These are phyloP conservation scores for Chaetomiaceae sp. DNA, from an alignment of 2,329 filamentous ascomycete genomes.

Conservation along the genomic window DNA sequence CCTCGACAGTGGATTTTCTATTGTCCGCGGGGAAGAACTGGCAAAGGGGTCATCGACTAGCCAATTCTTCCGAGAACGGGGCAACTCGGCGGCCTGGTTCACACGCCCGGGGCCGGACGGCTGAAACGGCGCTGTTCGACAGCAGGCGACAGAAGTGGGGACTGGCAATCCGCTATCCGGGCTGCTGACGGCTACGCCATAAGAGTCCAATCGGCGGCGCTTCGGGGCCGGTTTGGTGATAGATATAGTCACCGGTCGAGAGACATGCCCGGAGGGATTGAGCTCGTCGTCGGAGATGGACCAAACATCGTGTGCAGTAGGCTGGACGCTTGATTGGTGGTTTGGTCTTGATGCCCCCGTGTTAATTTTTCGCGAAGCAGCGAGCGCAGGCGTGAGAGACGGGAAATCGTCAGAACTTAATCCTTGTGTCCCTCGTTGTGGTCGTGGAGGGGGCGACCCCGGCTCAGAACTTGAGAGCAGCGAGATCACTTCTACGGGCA, in stretches of 20 bases:
- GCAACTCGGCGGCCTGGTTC: not conserved
- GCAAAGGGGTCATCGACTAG: constrained; percentile 9
- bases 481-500: constrained; percentile 22
- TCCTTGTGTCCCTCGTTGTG: not conserved
- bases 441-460: constrained; percentile 4
- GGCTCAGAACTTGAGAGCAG: constrained; percentile 20
- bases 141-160: not conserved
- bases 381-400: not conserved
- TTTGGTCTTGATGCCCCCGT: not conserved
- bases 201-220: constrained; percentile 3
- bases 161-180: not conserved
- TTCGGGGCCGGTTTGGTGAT: not conserved
- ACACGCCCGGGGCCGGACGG: not conserved
- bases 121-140: not conserved
- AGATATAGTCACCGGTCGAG: not conserved
- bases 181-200: not conserved
- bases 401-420: not conserved
- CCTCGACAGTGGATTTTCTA: not conserved
- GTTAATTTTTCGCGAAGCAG: not conserved
- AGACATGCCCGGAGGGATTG: not conserved
- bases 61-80: not conserved
- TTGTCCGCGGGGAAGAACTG: constrained; percentile 13
- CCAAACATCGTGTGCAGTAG: not conserved
- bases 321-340: not conserved
- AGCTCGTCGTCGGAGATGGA: constrained; percentile 5